Conservation (phyloP, 805 yeast species). For the Wickerhamiella allomyrinae region DNA sequence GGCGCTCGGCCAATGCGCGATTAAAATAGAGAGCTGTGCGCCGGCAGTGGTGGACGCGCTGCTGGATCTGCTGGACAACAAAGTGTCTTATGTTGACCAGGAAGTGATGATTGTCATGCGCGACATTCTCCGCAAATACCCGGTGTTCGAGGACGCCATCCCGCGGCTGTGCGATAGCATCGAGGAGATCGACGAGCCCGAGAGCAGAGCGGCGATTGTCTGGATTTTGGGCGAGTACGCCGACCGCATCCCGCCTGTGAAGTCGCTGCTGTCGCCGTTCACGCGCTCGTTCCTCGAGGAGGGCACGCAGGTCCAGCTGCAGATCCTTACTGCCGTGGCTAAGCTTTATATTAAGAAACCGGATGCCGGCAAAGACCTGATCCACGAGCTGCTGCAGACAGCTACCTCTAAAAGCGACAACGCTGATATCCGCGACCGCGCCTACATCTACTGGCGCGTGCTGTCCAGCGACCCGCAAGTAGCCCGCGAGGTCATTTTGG, state of each 20-base stretch:
- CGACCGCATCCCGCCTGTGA: conserved; percentile 32
- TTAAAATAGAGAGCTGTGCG: conserved; percentile 54
- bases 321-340: conserved; percentile 60
- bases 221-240: conserved; percentile 80
- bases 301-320: conserved; percentile 59
- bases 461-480: conserved; percentile 69
- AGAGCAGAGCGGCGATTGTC: conserved; percentile 59
- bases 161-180: conserved; percentile 31
- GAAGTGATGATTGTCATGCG: conserved; percentile 65
- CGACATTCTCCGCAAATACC: conserved; percentile 61
- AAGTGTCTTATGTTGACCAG: conserved; percentile 58
- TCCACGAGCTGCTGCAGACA: conserved; percentile 60
- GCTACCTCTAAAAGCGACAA: conserved; percentile 68
- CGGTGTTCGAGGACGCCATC: conserved; percentile 42
- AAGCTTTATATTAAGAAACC: conserved; percentile 56
- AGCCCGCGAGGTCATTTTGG: conserved; percentile 45
- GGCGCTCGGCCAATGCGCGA: conserved; percentile 82
- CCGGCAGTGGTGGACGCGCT: conserved; percentile 52
- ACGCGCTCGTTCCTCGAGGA: conserved; percentile 46
- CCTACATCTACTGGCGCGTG: conserved; percentile 76
- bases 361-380: conserved; percentile 44
- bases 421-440: conserved; percentile 81
- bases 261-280: conserved; percentile 29
- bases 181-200: conserved; percentile 62
- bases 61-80: conserved; percentile 45